A percentile compares a stretch with the other conserved stretches of the same genome.
phyloP scores from a whole-genome alignment of 2,329 filamentous ascomycete genomes.

The Tolypocladium sp. region DNA sequence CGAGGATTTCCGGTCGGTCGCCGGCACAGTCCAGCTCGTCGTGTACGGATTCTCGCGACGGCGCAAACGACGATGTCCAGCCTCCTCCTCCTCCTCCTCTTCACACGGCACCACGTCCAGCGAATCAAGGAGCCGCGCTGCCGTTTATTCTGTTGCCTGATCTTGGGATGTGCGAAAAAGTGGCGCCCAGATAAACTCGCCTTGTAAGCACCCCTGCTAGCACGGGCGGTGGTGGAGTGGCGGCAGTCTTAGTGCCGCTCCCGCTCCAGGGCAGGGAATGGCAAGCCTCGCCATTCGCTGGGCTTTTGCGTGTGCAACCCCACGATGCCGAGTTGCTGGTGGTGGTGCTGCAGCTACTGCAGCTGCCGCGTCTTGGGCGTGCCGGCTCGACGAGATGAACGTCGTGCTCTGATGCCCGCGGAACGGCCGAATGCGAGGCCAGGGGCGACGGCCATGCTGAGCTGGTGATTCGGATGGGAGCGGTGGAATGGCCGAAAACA shows the following conservation, averaged over 20 bases:
- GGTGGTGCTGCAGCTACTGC: neutral
- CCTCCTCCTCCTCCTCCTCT: neutral
- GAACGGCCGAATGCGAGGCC: neutral
- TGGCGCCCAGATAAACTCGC: constrained; percentile 2
- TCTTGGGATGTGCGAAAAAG: neutral
- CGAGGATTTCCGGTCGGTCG: neutral
- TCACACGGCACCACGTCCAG: neutral
- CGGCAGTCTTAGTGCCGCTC: neutral
- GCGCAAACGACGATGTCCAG: neutral
- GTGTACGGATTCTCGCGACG: neutral
- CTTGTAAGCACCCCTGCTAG: neutral
- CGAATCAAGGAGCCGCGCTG: neutral
- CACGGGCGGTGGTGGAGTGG: neutral
- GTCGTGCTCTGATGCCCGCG: neutral
- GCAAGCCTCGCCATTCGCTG: neutral
- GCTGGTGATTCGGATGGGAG: neutral
- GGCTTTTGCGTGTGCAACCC: neutral
- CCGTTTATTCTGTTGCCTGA: constrained; percentile 10
- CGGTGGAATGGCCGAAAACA: neutral
- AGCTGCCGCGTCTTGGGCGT: neutral
- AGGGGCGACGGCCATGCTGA: neutral
- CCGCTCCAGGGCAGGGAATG: neutral
- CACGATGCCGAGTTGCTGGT: neutral
- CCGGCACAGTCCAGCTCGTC: neutral
- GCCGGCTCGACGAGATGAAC: neutral